Percentiles rank a stretch among this genome's conserved stretches.
These are phyloP conservation scores for Mucor mucedo DNA, from an alignment of 371 early-diverging fungal genomes.

Conservation along the genomic window DNA sequence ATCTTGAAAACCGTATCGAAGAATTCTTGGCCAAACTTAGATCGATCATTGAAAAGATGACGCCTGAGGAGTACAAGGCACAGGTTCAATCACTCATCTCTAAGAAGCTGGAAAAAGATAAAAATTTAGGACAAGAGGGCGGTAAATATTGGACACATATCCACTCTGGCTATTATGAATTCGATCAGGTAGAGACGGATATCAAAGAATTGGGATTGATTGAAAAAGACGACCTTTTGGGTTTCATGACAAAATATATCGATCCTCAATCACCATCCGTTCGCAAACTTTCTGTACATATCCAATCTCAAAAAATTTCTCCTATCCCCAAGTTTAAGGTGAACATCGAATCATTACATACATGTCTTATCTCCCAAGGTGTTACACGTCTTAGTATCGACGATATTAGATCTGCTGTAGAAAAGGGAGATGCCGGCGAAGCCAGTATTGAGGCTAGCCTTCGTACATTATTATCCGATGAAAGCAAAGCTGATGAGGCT, in stretches of 20 bases:
- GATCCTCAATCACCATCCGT: constrained; percentile 57
- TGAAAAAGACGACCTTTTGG: constrained; percentile 52
- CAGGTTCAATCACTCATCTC: constrained; percentile 75
- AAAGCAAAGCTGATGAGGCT: constrained; percentile 50
- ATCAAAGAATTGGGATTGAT: constrained; percentile 61
- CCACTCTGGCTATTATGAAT: constrained; percentile 81
- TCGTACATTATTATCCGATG: constrained; percentile 47
- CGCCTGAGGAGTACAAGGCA: constrained; percentile 74
- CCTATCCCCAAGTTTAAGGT: constrained; percentile 43
- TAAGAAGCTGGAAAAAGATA: constrained; percentile 82
- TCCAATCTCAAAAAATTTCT: constrained; percentile 64
- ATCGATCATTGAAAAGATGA: constrained; percentile 65
- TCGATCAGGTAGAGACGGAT: constrained; percentile 73
- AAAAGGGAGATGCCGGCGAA: constrained; percentile 50
- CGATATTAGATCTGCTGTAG: constrained; percentile 50
- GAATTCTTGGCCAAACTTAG: constrained; percentile 69
- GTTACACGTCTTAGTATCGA: constrained; percentile 44
- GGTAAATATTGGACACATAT: constrained; percentile 83
- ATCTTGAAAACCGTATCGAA: constrained; percentile 83
- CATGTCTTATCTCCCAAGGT: constrained; percentile 42
- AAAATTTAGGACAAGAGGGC: constrained; percentile 83
- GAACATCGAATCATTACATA: constrained; percentile 52
- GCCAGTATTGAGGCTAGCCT: constrained; percentile 44
- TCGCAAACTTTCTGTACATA: constrained; percentile 73
- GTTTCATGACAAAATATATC: constrained; percentile 66